Evolutionary conservation across 139 green algal species (phyloP), one percentile per base, ranked within the genome.

Genomic region (Chlamydomonas sphaeroides): DNA sequence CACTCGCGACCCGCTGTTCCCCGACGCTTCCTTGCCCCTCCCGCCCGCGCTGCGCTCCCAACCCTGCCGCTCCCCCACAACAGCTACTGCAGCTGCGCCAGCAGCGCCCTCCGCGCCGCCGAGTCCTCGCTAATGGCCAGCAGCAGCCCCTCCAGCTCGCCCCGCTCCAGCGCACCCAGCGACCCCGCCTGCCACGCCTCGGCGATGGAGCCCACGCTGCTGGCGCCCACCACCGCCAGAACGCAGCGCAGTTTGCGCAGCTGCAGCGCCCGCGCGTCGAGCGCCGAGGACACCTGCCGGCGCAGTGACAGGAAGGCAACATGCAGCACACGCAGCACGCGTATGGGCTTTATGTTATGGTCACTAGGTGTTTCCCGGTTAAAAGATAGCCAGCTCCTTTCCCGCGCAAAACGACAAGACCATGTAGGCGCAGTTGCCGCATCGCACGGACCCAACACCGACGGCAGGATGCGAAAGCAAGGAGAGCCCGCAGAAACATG

Each of bases 81-180:
- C 18, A 1, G 33, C 33, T n/a, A 14, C 41, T 48, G 77, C 65
- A 84, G 49, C 65, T 67, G 56, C 35, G 33, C 32, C 33, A 84
- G 77, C 77, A 84, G 38, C 5, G 65, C 77, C 28, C 77, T 45
- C 26, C 77, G 48, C 3, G 23, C 36, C 2, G 77, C 21, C 5
- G 48, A 68, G 51, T 84, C 65, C 38, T 74, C 77, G 36, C 48
- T 67, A 28, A 75, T 84, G 28, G 77, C 65, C 8, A 75, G 48
- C 48, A 84, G 36, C 33, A 84, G 35, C 7, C 33, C 42, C 51
- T 84, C 77, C 28, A 84, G 35, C 49, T 84, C 77, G 8, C 65
- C 28, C 23, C 48, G 26, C 26, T 65, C 49, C 39, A 75, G 65
- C 48, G 53, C 51, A 0, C 48, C 36, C 65, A 84, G 65, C 14